Percentiles rank a stretch among this genome's conserved stretches.
These are phyloP conservation scores for Amaranthus tricolor DNA, from an alignment of 179 eudicot genomes.

Conservation along the genomic window DNA sequence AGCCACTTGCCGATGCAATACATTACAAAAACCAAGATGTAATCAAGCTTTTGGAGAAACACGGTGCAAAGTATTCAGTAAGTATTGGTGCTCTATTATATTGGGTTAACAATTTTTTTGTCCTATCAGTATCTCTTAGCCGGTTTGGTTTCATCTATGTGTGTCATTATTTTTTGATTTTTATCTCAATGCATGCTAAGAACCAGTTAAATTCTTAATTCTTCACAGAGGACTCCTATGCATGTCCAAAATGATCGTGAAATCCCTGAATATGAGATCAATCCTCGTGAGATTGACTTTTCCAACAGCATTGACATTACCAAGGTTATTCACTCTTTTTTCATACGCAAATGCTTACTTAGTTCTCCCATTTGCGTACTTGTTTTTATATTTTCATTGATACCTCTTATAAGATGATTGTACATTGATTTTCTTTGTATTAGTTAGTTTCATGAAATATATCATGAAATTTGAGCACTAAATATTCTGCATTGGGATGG, in stretches of 20 bases:
- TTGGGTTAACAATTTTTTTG: slow-evolving; percentile 1
- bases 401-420: not conserved
- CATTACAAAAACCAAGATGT: slow-evolving; percentile 40
- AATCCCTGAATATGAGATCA: slow-evolving; percentile 48
- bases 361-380: not conserved
- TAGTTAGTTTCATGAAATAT: not conserved
- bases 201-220: not conserved
- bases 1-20: slow-evolving; percentile 54
- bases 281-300: slow-evolving; percentile 43
- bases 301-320: slow-evolving; percentile 35
- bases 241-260: slow-evolving; percentile 29
- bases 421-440: not conserved
- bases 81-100: slow-evolving; percentile 6
- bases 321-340: slow-evolving; percentile 31
- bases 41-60: slow-evolving; percentile 41
- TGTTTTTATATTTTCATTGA: not conserved
- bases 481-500: not conserved
- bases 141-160: not conserved
- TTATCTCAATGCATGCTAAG: not conserved
- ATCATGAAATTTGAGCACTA: not conserved
- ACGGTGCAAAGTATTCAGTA: slow-evolving; percentile 47
- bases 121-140: not conserved
- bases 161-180: not conserved
- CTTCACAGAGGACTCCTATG: slow-evolving; percentile 40
- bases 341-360: not conserved